Evolutionary conservation across 805 yeast species (phyloP).

Genomic region (Schizosaccharomyces japonicus): DNA sequence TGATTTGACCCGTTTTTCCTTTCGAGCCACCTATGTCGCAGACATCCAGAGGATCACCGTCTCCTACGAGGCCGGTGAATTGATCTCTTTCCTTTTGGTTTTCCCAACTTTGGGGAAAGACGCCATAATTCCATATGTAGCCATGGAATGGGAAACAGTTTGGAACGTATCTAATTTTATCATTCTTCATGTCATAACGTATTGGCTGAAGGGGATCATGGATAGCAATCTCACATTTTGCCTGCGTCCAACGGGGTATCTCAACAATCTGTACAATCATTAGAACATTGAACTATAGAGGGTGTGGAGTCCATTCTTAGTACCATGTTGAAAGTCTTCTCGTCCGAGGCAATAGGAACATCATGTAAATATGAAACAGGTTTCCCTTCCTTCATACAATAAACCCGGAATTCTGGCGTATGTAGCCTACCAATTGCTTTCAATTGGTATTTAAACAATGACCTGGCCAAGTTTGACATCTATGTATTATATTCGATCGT

Average conservation of each 20-base stretch:
- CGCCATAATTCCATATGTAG: slow-evolving; percentile 94
- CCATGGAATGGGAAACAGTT: slow-evolving; percentile 98
- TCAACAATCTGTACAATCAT: not conserved
- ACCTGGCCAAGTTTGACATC: too few relatives aligned
- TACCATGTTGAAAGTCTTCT: slow-evolving; percentile 27
- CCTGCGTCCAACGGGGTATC: slow-evolving; percentile 67
- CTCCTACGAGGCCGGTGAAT: slow-evolving; percentile 40
- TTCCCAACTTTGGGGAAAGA: slow-evolving; percentile 98
- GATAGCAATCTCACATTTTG: slow-evolving; percentile 69
- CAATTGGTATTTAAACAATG: not conserved
- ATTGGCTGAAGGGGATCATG: slow-evolving; percentile 73
- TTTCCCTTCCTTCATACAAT: slow-evolving; percentile 77
- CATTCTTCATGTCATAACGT: slow-evolving; percentile 91
- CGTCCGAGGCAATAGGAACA: slow-evolving; percentile 77
- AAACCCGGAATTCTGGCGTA: slow-evolving; percentile 82
- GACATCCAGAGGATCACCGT: slow-evolving; percentile 85
- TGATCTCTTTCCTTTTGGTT: slow-evolving; percentile 41
- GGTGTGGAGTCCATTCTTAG: not conserved
- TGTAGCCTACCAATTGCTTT: slow-evolving; percentile 72
- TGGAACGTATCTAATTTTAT: slow-evolving; percentile 57
- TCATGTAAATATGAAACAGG: slow-evolving; percentile 91
- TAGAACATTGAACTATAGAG: too few relatives aligned
- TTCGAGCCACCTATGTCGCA: slow-evolving; percentile 60
- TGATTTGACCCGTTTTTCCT: slow-evolving; percentile 42
- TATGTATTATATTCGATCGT: too few relatives aligned